Evolutionary conservation across 495 filamentous ascomycete genomes (phyloP).

Genomic region (Penicillium bialowiezense): DNA sequence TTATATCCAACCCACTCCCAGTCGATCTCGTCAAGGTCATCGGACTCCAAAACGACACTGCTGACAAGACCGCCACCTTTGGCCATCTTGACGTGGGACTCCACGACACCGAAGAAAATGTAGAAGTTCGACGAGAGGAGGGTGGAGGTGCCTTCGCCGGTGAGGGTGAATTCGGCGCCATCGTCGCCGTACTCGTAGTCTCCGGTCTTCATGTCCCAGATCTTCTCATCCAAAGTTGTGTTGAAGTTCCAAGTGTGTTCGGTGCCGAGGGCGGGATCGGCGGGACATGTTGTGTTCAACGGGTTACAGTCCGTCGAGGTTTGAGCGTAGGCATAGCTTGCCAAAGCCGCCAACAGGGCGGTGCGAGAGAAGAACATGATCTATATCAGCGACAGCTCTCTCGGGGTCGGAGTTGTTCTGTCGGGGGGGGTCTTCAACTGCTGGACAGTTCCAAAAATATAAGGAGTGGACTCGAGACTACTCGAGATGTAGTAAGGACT

Average conservation of each 20-base stretch:
- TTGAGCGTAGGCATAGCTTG: slow-evolving; percentile 31
- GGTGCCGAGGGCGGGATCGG: slow-evolving; percentile 66
- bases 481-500: slow-evolving; percentile 27
- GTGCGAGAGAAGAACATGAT: slow-evolving; percentile 25
- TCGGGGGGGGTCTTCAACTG: slow-evolving; percentile 5
- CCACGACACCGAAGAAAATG: slow-evolving; percentile 81
- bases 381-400: slow-evolving; percentile 1
- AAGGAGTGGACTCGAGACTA: slow-evolving; percentile 17
- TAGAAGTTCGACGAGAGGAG: slow-evolving; percentile 74
- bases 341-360: slow-evolving; percentile 25
- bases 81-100: slow-evolving; percentile 68
- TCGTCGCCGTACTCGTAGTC: slow-evolving; percentile 51
- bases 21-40: slow-evolving; percentile 92
- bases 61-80: slow-evolving; percentile 74
- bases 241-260: slow-evolving; percentile 61
- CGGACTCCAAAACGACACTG: slow-evolving; percentile 83
- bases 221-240: slow-evolving; percentile 44
- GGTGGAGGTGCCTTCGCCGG: slow-evolving; percentile 62
- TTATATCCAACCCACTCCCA: slow-evolving; percentile 64
- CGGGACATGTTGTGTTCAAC: slow-evolving; percentile 59
- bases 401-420: neutral
- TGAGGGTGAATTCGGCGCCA: slow-evolving; percentile 70
- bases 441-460: slow-evolving; percentile 1
- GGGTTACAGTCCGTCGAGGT: slow-evolving; percentile 64
- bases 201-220: slow-evolving; percentile 65